Evolutionary conservation across 1,139 yeast genomes (phyloP).

Genomic region (Lodderomyces metapsilosis): DNA sequence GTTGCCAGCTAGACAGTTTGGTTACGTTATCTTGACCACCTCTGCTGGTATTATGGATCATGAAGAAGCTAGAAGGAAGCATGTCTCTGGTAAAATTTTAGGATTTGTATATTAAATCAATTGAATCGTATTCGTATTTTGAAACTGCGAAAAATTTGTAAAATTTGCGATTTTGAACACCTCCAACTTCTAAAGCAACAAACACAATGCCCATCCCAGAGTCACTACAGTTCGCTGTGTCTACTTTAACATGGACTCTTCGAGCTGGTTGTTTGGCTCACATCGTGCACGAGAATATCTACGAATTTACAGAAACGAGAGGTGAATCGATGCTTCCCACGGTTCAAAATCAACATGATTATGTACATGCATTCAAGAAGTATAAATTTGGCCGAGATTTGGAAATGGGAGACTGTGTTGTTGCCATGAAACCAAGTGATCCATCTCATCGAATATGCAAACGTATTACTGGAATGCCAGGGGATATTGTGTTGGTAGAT

Average conservation of each 20-base stretch:
- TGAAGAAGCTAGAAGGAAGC: slow-evolving; percentile 99
- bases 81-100: slow-evolving; percentile 95
- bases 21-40: slow-evolving; percentile 94
- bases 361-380: slow-evolving; percentile 71
- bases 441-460: slow-evolving; percentile 87
- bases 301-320: slow-evolving; percentile 77
- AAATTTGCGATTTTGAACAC: not conserved
- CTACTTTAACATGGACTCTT: slow-evolving; percentile 46
- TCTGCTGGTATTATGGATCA: slow-evolving; percentile 99
- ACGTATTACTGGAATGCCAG: slow-evolving; percentile 94
- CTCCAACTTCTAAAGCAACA: not conserved
- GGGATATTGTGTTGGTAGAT: slow-evolving; percentile 77
- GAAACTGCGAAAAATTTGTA: not conserved
- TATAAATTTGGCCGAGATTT: slow-evolving; percentile 59
- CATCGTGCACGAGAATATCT: slow-evolving; percentile 60
- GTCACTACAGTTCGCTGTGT: slow-evolving; percentile 26
- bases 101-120: slow-evolving; percentile 81
- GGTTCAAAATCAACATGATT: slow-evolving; percentile 69
- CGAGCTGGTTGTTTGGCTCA: slow-evolving; percentile 72
- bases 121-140: not conserved
- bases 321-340: slow-evolving; percentile 98
- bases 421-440: slow-evolving; percentile 87
- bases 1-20: slow-evolving; percentile 98
- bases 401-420: slow-evolving; percentile 81
- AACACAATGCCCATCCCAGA: slow-evolving; percentile 20